A percentile compares a stretch with the other conserved stretches of the same genome.
Conservation (phyloP, 768 basidiomycete species). For the Roridomyces roridus region DNA sequence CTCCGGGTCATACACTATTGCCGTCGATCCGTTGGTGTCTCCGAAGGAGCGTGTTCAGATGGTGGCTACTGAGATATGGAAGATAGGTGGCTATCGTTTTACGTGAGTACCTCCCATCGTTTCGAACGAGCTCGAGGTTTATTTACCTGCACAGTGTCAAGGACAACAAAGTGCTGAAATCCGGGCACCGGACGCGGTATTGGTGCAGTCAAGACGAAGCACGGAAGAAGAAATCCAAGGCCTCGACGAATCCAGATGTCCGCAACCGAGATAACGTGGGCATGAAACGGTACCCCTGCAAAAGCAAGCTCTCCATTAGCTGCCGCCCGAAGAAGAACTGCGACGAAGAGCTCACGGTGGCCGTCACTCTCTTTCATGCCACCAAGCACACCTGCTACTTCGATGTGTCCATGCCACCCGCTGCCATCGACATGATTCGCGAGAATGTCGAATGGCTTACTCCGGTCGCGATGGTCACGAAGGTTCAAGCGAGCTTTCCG, state of each 20-base stretch:
- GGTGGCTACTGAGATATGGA: constrained; percentile 29
- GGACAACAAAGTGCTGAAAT: constrained; percentile 25
- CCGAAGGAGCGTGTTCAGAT: constrained; percentile 25
- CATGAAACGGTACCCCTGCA: constrained; percentile 33
- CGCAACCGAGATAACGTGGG: constrained; percentile 32
- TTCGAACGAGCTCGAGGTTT: constrained; percentile 8
- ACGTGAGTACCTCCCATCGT: constrained; percentile 25
- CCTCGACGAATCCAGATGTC: constrained; percentile 22
- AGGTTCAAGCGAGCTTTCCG: constrained; percentile 39
- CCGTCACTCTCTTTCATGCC: constrained; percentile 15
- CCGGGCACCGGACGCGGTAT: constrained; percentile 27
- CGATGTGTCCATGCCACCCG: constrained; percentile 30
- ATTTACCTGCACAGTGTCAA: constrained; percentile 25
- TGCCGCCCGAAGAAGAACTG: constrained; percentile 7
- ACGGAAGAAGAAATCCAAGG: constrained; percentile 27
- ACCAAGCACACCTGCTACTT: constrained; percentile 27
- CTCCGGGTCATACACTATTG: constrained; percentile 27
- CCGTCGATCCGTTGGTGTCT: constrained; percentile 20
- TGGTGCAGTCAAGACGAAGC: constrained; percentile 37
- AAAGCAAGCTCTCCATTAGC: constrained; percentile 23
- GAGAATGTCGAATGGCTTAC: constrained; percentile 30
- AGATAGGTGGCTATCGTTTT: constrained; percentile 32
- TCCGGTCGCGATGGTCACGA: constrained; percentile 36
- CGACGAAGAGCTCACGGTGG: background rate
- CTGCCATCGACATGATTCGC: constrained; percentile 27